Conservation (phyloP, 768 basidiomycete genomes). For the Rhizopogon salebrosus region DNA sequence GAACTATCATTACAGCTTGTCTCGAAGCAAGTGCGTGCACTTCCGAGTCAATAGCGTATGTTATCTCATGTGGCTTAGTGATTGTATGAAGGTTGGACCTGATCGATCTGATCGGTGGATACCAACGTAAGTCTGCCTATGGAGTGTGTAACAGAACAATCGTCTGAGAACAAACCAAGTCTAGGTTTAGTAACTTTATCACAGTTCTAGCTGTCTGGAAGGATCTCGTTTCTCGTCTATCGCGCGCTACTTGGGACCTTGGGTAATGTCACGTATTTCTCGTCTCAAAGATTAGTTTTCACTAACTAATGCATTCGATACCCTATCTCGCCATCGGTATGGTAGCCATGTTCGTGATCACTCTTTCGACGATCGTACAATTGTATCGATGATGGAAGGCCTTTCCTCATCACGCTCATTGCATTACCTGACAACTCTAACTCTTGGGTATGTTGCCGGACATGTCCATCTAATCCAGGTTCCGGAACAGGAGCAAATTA, state of each 20-base stretch:
- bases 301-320: slow-evolving; percentile 24
- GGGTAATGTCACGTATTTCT: slow-evolving; percentile 26
- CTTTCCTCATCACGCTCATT: slow-evolving; percentile 55
- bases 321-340: slow-evolving; percentile 49
- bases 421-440: slow-evolving; percentile 42
- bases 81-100: slow-evolving; percentile 40
- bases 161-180: not conserved
- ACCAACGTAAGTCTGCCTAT: slow-evolving; percentile 51
- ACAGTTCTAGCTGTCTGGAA: slow-evolving; percentile 56
- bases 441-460: slow-evolving; percentile 37
- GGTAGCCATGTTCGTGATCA: slow-evolving; percentile 45
- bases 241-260: slow-evolving; percentile 45
- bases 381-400: slow-evolving; percentile 48
- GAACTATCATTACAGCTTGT: slow-evolving; percentile 61
- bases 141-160: slow-evolving; percentile 28
- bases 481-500: not conserved
- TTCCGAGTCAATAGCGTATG: too few relatives aligned
- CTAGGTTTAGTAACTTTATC: slow-evolving; percentile 37
- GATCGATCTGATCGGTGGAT: slow-evolving; percentile 67
- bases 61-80: not conserved
- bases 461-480: slow-evolving; percentile 48
- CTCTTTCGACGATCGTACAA: slow-evolving; percentile 49
- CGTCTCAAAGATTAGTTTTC: not conserved
- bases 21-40: slow-evolving; percentile 44
- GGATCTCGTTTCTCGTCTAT: slow-evolving; percentile 42